phyloP scores from a whole-genome alignment of 139 green algal species.

The Coelastrella sp. region DNA sequence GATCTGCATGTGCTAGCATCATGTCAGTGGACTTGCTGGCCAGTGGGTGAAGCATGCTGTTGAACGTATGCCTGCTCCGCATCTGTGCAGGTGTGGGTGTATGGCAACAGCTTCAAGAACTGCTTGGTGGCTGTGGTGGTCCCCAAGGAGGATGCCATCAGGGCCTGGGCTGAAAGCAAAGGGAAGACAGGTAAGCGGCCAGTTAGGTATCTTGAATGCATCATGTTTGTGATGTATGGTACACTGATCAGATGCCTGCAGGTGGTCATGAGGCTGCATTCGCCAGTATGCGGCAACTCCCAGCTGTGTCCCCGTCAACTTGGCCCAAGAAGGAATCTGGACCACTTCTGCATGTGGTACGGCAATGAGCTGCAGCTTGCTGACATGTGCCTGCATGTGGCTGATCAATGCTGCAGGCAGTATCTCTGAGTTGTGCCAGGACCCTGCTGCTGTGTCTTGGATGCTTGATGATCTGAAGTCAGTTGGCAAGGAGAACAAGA shows the following conservation, averaged over 20 bases:
- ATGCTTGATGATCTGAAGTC: constrained; percentile 61
- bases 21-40: no score
- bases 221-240: no score
- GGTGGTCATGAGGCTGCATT: no score
- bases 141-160: constrained; percentile 68
- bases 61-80: background rate
- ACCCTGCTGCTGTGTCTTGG: constrained; percentile 47
- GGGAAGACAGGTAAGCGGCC: constrained; percentile 52
- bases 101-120: constrained; percentile 93
- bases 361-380: background rate
- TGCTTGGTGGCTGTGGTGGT: constrained; percentile 92
- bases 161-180: constrained; percentile 69
- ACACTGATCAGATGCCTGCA: no score
- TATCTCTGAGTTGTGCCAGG: constrained; percentile 55
- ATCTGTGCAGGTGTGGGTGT: constrained; percentile 87
- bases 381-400: background rate
- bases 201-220: no score
- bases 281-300: no score
- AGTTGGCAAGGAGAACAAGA: constrained; percentile 43
- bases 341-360: no score
- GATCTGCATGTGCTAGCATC: no score
- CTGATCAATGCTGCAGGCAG: background rate
- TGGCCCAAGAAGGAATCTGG: no score
- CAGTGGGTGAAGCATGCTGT: no score
- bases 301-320: no score